Evolutionary conservation across 1,284 basidiomycete genomes (phyloP), one percentile per base, ranked within the genome.

Genomic region (Melampsora larici-populina): DNA sequence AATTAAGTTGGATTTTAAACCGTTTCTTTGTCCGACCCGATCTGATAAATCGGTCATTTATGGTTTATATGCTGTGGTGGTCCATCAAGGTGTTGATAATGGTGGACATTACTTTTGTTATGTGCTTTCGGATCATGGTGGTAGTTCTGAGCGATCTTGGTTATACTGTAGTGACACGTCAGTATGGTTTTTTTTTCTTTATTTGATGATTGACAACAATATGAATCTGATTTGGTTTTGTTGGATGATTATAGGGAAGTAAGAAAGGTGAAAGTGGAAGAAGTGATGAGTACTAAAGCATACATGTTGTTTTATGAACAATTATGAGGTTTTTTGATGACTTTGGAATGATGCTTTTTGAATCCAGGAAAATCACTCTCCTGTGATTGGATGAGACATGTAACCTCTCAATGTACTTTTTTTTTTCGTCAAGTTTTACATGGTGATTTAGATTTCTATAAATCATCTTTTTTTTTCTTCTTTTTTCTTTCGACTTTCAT

Each of bases 1-100:
- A 0, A 91, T 93, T 82, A 87, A 87, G 79, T 87, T 97, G 29
- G 93, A 97, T 83, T 83, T 97, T 71, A 87, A 88, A 17, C 93
- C 94, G 2, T 97, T 91, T 85, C 86, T 97, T 9, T 91, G 93
- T 1, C 94, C 94, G 6, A n/a, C 15, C 4, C 3, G 21, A 5
- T 2, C 2, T 67, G 31, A 15, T 67, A 6, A 67, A 40, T 6
- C 65, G 18, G 74, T 81, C n/a, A 77, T 81, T 79, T 84, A 83
- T 80, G 73, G 80, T 63, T 81, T 83, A 36, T 84, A 81, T 64
- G 91, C 92, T 31, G 91, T 96, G 1, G 92, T 97, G 4, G 92
- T 95, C 69, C 94, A 97, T 84, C 3, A 46, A 40, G 31, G 33
- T 3, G 24, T 21, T 7, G 33, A 18, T 36, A 26, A 26, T 40